Evolutionary conservation across 2,329 filamentous ascomycete genomes (phyloP).

Genomic region (Beauveria scarabaeidicola): DNA sequence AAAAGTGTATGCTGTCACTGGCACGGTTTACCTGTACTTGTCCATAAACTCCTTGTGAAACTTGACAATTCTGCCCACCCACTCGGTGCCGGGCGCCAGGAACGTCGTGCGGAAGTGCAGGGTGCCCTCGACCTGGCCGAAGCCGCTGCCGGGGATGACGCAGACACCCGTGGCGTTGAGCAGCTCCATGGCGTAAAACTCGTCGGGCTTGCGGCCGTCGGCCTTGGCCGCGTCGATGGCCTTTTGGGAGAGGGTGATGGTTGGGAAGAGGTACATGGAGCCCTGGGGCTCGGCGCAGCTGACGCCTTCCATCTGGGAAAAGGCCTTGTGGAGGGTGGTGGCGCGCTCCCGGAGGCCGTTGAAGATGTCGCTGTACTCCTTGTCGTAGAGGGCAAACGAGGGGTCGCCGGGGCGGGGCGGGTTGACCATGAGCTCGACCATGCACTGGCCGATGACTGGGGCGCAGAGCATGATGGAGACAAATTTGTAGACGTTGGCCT

Average conservation of each 20-base stretch:
- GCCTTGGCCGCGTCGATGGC: conserved; percentile 67
- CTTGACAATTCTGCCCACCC: conserved; percentile 76
- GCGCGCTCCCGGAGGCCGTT: conserved; percentile 71
- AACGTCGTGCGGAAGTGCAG: conserved; percentile 96
- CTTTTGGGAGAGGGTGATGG: conserved; percentile 69
- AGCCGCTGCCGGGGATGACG: conserved; percentile 84
- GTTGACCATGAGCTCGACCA: conserved; percentile 97
- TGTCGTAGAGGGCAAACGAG: conserved; percentile 72
- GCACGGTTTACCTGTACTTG: conserved; percentile 49
- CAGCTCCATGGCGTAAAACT: conserved; percentile 87
- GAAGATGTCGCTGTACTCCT: conserved; percentile 80
- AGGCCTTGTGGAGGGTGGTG: conserved; percentile 78
- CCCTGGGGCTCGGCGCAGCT: conserved; percentile 85
- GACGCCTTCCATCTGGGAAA: conserved; percentile 91
- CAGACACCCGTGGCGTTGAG: conserved; percentile 93
- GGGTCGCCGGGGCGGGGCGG: conserved; percentile 77
- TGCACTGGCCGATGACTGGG: conserved; percentile 89
- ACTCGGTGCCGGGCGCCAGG: conserved; percentile 90
- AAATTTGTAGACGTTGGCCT: conserved; percentile 96
- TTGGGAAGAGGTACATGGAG: conserved; percentile 98
- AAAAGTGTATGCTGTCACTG: neutral
- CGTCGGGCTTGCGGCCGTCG: conserved; percentile 70
- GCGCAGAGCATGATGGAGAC: conserved; percentile 95
- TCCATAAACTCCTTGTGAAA: conserved; percentile 91
- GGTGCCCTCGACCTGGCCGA: conserved; percentile 86